Percentiles rank a stretch among this genome's conserved stretches.
These are phyloP conservation scores for Ceratocystis harringtonii DNA, from an alignment of 2,329 filamentous ascomycete genomes.

Conservation along the genomic window DNA sequence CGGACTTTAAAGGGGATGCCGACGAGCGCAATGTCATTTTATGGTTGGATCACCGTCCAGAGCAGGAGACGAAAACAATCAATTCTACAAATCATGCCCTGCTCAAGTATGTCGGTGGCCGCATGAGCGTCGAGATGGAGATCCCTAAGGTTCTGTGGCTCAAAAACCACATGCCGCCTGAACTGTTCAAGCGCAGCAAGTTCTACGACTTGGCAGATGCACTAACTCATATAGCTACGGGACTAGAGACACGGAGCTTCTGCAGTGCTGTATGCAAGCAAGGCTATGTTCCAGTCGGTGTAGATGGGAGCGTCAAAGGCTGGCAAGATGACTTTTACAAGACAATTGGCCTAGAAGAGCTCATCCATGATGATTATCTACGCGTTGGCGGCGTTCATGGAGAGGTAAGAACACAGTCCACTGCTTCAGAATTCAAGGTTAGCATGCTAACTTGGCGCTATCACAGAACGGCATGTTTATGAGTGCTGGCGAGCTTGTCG, in stretches of 20 bases:
- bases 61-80: constrained; percentile 82
- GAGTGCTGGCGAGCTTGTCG: constrained; percentile 83
- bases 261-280: constrained; percentile 97
- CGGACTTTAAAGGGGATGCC: constrained; percentile 58
- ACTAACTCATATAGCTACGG: constrained; percentile 85
- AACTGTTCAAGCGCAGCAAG: constrained; percentile 82
- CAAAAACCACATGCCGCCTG: constrained; percentile 92
- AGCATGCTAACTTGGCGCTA: constrained; percentile 17
- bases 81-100: constrained; percentile 87
- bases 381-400: constrained; percentile 88
- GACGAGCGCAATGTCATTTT: constrained; percentile 90
- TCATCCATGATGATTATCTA: constrained; percentile 76
- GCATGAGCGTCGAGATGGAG: constrained; percentile 99
- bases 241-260: constrained; percentile 80
- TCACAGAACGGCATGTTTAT: constrained; percentile 75
- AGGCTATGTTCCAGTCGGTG: constrained; percentile 88
- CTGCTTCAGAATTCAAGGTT: constrained; percentile 6
- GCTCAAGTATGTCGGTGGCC: constrained; percentile 88
- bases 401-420: constrained; percentile 50
- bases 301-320: constrained; percentile 91
- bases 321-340: constrained; percentile 94
- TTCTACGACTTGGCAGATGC: constrained; percentile 94
- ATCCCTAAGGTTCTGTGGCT: constrained; percentile 97
- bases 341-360: constrained; percentile 70
- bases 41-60: constrained; percentile 90